A percentile compares a stretch with the other conserved stretches of the same genome.
Conservation (phyloP, 306 rosid species). For the Prunus campanulata region DNA sequence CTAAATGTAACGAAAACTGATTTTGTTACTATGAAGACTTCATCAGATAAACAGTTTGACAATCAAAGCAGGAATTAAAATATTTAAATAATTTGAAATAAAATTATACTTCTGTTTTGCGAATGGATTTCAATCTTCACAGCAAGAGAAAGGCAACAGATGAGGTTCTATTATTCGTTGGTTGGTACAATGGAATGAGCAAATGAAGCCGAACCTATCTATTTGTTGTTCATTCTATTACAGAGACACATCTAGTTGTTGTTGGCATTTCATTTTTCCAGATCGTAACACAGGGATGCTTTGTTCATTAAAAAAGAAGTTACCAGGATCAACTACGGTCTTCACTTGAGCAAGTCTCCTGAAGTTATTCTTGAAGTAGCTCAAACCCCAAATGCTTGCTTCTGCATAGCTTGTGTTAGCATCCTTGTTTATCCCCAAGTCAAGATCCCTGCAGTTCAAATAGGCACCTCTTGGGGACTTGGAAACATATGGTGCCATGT, state of each 20-base stretch:
- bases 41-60: no score
- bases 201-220: not conserved
- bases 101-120: not conserved
- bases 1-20: no score
- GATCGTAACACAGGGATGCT: not conserved
- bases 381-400: slow-evolving; percentile 17
- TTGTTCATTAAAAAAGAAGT: slow-evolving; percentile 63
- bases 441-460: slow-evolving; percentile 67
- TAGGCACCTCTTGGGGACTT: slow-evolving; percentile 67
- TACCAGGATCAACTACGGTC: slow-evolving; percentile 49
- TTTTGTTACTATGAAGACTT: no score
- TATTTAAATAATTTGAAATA: no score
- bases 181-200: not conserved
- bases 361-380: not conserved
- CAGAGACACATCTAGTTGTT: not conserved
- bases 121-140: no score
- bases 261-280: not conserved
- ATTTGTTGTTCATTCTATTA: no score
- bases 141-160: not conserved
- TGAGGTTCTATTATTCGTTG: no score
- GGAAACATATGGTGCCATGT: slow-evolving; percentile 58
- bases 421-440: slow-evolving; percentile 21
- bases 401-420: slow-evolving; percentile 8
- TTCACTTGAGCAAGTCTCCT: no score
- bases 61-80: no score